A percentile compares a stretch with the other conserved stretches of the same genome.
Conservation (phyloP, 148 eudicot genomes). For the Silene latifolia region DNA sequence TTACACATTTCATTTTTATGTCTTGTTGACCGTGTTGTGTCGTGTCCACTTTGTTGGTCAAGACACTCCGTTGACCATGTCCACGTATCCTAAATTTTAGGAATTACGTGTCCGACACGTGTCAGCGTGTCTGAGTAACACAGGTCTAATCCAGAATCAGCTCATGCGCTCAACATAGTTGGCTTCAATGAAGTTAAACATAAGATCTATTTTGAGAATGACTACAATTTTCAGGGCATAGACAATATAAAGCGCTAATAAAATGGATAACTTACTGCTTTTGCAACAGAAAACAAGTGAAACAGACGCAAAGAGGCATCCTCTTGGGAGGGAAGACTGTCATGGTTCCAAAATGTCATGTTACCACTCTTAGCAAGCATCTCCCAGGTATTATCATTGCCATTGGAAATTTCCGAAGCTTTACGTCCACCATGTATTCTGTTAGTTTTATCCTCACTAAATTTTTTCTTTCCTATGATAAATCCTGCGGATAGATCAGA, state of each 20-base stretch:
- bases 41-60: too few species aligned
- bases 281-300: constrained; percentile 80
- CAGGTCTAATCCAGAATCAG: too few species aligned
- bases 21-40: too few species aligned
- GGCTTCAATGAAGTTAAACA: background rate
- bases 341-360: constrained; percentile 88
- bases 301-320: constrained; percentile 75
- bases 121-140: too few species aligned
- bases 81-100: too few species aligned
- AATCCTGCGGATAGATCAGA: constrained; percentile 44
- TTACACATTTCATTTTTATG: too few species aligned
- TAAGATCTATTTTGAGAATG: background rate
- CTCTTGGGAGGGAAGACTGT: constrained; percentile 77
- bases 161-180: background rate
- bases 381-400: constrained; percentile 54
- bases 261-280: constrained; percentile 59
- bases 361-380: constrained; percentile 54
- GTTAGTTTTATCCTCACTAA: constrained; percentile 34
- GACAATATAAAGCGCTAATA: background rate
- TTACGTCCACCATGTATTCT: constrained; percentile 31
- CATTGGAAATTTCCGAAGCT: constrained; percentile 28
- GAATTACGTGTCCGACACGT: too few species aligned
- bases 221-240: background rate
- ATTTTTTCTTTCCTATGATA: constrained; percentile 66
- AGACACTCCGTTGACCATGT: too few species aligned